Conservation (phyloP, 805 yeast species). For the Kodamaea neixiangensis region DNA sequence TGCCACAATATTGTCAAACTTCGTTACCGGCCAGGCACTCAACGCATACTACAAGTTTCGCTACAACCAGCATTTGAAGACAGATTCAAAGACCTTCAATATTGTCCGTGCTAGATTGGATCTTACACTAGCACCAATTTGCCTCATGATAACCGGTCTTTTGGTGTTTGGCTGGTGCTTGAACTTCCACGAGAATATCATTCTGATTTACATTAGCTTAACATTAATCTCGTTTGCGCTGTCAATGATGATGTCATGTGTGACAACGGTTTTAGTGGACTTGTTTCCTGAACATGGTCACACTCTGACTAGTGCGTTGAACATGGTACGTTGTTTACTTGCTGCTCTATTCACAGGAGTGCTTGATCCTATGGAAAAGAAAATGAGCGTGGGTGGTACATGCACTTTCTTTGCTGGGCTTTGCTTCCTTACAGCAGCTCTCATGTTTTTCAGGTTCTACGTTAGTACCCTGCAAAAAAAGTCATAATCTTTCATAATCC, state of each 20-base stretch:
- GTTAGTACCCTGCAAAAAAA: neutral
- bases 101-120: conserved; percentile 13
- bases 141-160: conserved; percentile 30
- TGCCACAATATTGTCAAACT: conserved; percentile 61
- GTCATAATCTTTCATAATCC: too few species aligned
- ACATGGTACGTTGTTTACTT: conserved; percentile 66
- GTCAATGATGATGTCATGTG: conserved; percentile 55
- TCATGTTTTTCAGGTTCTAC: conserved; percentile 8
- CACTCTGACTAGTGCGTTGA: conserved; percentile 70
- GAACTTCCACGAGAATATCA: conserved; percentile 44
- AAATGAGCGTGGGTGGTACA: conserved; percentile 71
- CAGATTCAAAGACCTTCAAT: neutral
- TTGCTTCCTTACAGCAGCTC: conserved; percentile 18
- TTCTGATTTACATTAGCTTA: conserved; percentile 59
- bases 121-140: neutral
- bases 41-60: conserved; percentile 48
- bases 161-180: conserved; percentile 77
- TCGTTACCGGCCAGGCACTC: conserved; percentile 57
- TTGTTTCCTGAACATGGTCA: conserved; percentile 68
- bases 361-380: conserved; percentile 55
- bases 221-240: conserved; percentile 58
- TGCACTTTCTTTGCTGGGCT: conserved; percentile 69
- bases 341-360: conserved; percentile 73
- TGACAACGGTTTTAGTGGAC: conserved; percentile 71
- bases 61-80: conserved; percentile 12